Evolutionary conservation across 352 stramenopile genomes (phyloP), one percentile per base, ranked within the genome.

Genomic region (Plasmopara viticola): DNA sequence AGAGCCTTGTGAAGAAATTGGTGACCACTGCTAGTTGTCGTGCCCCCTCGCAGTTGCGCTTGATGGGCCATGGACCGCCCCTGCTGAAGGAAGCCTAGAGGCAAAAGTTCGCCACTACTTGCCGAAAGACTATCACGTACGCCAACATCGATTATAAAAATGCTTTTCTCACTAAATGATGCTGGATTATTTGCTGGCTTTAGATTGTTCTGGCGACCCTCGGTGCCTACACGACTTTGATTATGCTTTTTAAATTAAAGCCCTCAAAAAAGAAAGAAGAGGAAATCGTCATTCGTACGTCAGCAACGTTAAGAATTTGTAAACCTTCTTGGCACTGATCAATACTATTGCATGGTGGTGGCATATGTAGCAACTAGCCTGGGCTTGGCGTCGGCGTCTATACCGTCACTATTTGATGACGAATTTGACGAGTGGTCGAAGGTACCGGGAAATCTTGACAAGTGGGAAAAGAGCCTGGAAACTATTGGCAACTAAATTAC

Each of bases 401-500:
- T 94, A 44, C 81, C 81, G 15, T 94, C 84, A 64, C 66, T 94
- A 41, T 82, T 90, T 51, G 80, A 88, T 50, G 84, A 94, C 29
- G 82, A 86, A 59, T 94, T 90, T 62, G 84, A 90, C 41, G 71
- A 81, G 68, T 94, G 84, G 84, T 90, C 81, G 34, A 84, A 91
- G 76, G 52, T 87, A 44, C 72, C 84, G 34, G 84, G 81, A 65
- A 94, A 94, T 69, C 56, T 90, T 25, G 78, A 83, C 57, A 84
- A 84, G 62, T 94, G 84, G 84, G 84, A 94, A 73, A 81, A 90
- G 74, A 92, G 79, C 64, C 73, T 94, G 39, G 79, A 94, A 65
- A 90, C 74, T 48, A 62, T 90, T 60, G 82, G 78, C 56, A 84
- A 86, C 63, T 92, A 89, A 86, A 46, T 48, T 51, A 15, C 35